Conservation (phyloP, 1,284 basidiomycete genomes). For the Tremellales sp. region DNA sequence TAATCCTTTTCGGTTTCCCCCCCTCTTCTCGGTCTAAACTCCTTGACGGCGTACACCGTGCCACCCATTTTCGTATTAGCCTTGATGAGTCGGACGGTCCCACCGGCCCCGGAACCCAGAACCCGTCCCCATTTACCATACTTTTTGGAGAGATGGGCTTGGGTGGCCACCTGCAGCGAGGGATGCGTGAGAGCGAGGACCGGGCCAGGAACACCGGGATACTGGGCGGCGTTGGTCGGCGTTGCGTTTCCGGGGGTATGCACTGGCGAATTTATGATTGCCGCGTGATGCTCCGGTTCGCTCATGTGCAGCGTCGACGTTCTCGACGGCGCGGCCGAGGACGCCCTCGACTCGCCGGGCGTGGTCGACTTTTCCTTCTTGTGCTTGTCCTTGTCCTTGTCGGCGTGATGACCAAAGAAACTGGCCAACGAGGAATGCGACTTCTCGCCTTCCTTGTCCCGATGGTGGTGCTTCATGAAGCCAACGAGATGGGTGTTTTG, state of each 20-base stretch:
- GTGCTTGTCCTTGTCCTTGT: conserved; percentile 39
- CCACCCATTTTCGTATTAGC: conserved; percentile 72
- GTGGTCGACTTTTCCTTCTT: conserved; percentile 25
- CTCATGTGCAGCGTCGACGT: conserved; percentile 33
- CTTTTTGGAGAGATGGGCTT: conserved; percentile 92
- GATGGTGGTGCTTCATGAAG: conserved; percentile 49
- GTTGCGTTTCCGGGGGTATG: conserved; percentile 39
- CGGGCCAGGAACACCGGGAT: conserved; percentile 45
- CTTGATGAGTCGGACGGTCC: conserved; percentile 95
- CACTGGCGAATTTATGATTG: conserved; percentile 8
- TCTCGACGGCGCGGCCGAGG: conserved; percentile 36
- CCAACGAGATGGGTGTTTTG: conserved; percentile 47
- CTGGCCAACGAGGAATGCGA: conserved; percentile 45
- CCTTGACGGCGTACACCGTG: conserved; percentile 90
- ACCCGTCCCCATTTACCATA: conserved; percentile 99
- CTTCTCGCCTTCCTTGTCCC: conserved; percentile 48
- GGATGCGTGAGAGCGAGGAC: conserved; percentile 47
- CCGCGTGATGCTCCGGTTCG: conserved; percentile 14
- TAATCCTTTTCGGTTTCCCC: conserved; percentile 95
- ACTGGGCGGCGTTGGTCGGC: conserved; percentile 38
- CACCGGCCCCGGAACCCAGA: conserved; percentile 92
- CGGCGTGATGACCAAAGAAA: conserved; percentile 46
- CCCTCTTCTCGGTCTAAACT: conserved; percentile 82
- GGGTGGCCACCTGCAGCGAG: conserved; percentile 73
- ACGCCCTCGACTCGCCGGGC: conserved; percentile 25